Evolutionary conservation across 2,329 filamentous ascomycete genomes (phyloP).

Genomic region (Trichoderma koningii): DNA sequence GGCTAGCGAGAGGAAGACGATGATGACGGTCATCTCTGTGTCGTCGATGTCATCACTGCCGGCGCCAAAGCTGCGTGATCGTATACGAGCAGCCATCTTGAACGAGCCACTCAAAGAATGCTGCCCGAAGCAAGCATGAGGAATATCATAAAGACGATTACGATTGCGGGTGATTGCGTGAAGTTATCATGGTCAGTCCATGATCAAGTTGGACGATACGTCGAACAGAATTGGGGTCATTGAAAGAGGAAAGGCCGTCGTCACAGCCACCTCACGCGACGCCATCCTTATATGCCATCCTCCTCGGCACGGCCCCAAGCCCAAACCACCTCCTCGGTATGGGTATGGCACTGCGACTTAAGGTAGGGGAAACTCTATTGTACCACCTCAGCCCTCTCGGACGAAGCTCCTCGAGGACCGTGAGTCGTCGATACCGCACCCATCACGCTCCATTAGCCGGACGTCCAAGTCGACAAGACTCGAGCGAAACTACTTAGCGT

Average conservation of each 20-base stretch:
- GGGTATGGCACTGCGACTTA: constrained; percentile 6
- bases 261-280: not conserved
- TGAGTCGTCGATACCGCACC: not conserved
- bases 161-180: not conserved
- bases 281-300: constrained; percentile 7
- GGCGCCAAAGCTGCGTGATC: constrained; percentile 10
- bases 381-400: not conserved
- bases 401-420: not conserved
- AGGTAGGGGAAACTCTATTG: constrained; percentile 9
- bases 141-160: not conserved
- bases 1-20: constrained; percentile 25
- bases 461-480: not conserved
- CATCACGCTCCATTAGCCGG: too few species aligned
- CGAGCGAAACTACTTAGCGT: not conserved
- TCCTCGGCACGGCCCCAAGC: not conserved
- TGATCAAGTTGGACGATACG: not conserved
- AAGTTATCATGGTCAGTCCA: not conserved
- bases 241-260: not conserved
- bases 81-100: constrained; percentile 1
- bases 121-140: not conserved
- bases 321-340: not conserved
- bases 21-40: constrained; percentile 18
- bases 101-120: not conserved
- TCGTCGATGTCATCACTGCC: not conserved
- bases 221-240: too few species aligned